Percentiles rank a stretch among this genome's conserved stretches.
Evolutionary conservation across 1,284 basidiomycete genomes (phyloP).

Genomic region (Apiotrichum veenhuisii): DNA sequence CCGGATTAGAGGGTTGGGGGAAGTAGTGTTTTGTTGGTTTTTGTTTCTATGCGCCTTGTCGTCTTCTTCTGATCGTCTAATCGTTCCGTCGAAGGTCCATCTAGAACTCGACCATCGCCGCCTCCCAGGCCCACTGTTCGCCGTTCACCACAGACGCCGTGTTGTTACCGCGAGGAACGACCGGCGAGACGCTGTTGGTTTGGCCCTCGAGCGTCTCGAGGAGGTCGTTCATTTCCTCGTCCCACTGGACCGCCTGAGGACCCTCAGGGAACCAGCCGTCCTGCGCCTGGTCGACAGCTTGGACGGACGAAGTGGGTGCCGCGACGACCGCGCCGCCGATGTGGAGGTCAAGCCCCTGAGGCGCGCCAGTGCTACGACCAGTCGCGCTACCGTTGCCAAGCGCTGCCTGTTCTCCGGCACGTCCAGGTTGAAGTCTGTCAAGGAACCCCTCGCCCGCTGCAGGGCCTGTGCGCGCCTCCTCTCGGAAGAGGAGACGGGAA

Average conservation of each 20-base stretch:
- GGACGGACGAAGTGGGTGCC: slow-evolving; percentile 3
- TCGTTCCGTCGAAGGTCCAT: neutral
- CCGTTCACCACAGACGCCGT: slow-evolving; percentile 4
- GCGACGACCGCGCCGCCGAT: slow-evolving; percentile 10
- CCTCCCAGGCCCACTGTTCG: slow-evolving; percentile 23
- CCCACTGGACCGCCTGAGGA: slow-evolving; percentile 21
- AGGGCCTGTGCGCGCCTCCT: slow-evolving; percentile 36
- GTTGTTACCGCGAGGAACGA: slow-evolving; percentile 10
- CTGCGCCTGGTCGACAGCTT: slow-evolving; percentile 13
- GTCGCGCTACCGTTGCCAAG: slow-evolving; percentile 34
- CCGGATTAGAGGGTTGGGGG: slow-evolving; percentile 1
- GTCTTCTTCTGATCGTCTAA: slow-evolving; percentile 6
- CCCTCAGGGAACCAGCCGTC: slow-evolving; percentile 20
- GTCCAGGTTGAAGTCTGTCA: slow-evolving; percentile 28
- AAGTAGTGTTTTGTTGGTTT: slow-evolving; percentile 5
- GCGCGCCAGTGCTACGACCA: slow-evolving; percentile 40
- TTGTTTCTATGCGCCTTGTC: slow-evolving; percentile 5
- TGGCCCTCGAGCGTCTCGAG: slow-evolving; percentile 24
- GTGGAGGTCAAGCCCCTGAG: slow-evolving; percentile 34
- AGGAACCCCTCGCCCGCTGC: slow-evolving; percentile 48
- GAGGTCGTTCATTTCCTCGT: slow-evolving; percentile 27
- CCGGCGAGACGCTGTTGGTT: slow-evolving; percentile 8
- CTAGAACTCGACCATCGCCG: slow-evolving; percentile 20
- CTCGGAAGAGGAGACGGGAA: slow-evolving; percentile 17
- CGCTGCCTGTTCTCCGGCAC: slow-evolving; percentile 27